A percentile compares a stretch with the other conserved stretches of the same genome.
Conservation (phyloP, 257 asterid genomes). For the Penstemon barbatus region DNA sequence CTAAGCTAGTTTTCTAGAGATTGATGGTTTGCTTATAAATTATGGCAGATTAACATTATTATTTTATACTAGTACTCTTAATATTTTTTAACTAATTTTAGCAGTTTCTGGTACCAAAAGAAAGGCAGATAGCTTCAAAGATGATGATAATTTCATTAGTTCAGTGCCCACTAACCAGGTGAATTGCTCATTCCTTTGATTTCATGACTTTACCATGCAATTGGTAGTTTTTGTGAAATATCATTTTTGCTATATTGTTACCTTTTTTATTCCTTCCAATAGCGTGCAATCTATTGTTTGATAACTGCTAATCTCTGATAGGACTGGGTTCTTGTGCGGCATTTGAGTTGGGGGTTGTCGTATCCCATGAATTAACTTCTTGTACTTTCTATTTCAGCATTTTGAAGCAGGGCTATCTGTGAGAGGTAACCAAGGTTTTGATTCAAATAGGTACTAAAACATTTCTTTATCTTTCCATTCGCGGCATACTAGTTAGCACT, state of each 20-base stretch:
- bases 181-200: constrained; percentile 8
- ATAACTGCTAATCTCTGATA: constrained; percentile 8
- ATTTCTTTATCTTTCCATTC: constrained; percentile 7
- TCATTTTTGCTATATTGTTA: not conserved
- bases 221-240: not conserved
- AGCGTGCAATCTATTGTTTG: constrained; percentile 4
- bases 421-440: constrained; percentile 66
- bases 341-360: constrained; percentile 13
- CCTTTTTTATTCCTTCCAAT: not conserved
- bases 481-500: constrained; percentile 2
- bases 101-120: constrained; percentile 83
- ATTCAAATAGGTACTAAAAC: constrained; percentile 59
- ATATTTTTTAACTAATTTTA: constrained; percentile 9
- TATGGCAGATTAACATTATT: constrained; percentile 18
- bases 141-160: constrained; percentile 88
- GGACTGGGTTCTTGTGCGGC: not conserved
- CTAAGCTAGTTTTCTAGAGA: not conserved
- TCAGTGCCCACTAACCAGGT: constrained; percentile 94
- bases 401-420: constrained; percentile 91
- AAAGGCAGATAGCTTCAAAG: constrained; percentile 77
- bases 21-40: not conserved
- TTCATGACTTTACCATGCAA: constrained; percentile 4
- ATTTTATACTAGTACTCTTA: constrained; percentile 19
- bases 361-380: constrained; percentile 25
- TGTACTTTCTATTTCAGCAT: constrained; percentile 61